A percentile compares a stretch with the other conserved stretches of the same genome.
Evolutionary conservation across 129 eudicot genomes (phyloP).

Genomic region (Centrapalus pauciflorus): DNA sequence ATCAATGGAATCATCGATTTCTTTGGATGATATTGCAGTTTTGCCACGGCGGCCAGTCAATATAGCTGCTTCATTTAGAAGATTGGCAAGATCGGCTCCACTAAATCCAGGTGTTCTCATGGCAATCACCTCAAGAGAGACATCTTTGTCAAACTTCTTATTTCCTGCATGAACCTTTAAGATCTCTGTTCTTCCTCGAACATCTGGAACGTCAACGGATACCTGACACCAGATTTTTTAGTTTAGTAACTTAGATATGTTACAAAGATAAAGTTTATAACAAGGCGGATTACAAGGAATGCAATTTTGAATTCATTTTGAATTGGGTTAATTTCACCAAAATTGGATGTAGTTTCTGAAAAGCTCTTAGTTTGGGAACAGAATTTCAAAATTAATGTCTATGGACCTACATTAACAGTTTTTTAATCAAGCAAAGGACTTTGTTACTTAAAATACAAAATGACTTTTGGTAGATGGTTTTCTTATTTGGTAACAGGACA

Average conservation of each 20-base stretch:
- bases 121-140: conserved; percentile 84
- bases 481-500: too few relatives aligned
- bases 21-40: conserved; percentile 75
- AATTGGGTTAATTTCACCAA: too few relatives aligned
- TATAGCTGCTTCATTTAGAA: conserved; percentile 91
- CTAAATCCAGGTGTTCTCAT: conserved; percentile 99
- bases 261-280: neutral
- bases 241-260: conserved; percentile 10
- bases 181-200: conserved; percentile 87
- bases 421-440: too few relatives aligned
- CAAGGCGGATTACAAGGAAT: neutral
- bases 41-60: conserved; percentile 86
- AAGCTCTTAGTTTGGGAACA: too few relatives aligned
- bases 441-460: too few relatives aligned
- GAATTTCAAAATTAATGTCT: too few relatives aligned
- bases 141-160: conserved; percentile 81
- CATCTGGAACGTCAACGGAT: conserved; percentile 85
- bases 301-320: neutral
- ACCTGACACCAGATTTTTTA: conserved; percentile 44
- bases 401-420: too few relatives aligned
- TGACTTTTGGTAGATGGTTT: too few relatives aligned
- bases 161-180: conserved; percentile 89
- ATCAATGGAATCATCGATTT: conserved; percentile 90
- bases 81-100: conserved; percentile 98
- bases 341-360: too few relatives aligned